Percentiles rank a stretch among this genome's conserved stretches.
phyloP scores from a whole-genome alignment of 2,329 filamentous ascomycete species.

The Trichoderma aggressivum region DNA sequence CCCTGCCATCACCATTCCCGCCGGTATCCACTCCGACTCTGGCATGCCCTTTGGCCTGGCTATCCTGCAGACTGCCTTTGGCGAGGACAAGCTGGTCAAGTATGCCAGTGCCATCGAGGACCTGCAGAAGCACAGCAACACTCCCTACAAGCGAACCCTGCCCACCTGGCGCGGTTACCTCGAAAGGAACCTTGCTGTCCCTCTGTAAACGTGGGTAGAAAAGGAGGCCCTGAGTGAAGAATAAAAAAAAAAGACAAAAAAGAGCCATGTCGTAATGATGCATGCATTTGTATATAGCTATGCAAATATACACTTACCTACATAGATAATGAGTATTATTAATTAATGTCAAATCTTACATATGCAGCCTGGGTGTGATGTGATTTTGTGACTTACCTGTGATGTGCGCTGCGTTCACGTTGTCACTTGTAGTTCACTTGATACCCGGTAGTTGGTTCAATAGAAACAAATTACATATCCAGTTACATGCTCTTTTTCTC shows the following conservation, averaged over 20 bases:
- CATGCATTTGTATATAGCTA: constrained; percentile 14
- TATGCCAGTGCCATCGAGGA: constrained; percentile 64
- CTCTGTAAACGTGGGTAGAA: constrained; percentile 23
- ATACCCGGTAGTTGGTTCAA: neutral
- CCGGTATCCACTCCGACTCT: constrained; percentile 50
- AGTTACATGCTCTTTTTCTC: neutral
- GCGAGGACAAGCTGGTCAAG: constrained; percentile 54
- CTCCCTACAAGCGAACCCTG: constrained; percentile 44
- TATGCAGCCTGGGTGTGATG: too few species aligned
- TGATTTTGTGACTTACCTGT: too few species aligned
- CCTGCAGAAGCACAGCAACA: constrained; percentile 43
- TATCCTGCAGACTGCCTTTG: constrained; percentile 59
- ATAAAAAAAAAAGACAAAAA: neutral
- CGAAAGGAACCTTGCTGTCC: constrained; percentile 42
- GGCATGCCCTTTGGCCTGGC: constrained; percentile 62
- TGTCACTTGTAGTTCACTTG: too few species aligned
- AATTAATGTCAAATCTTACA: neutral
- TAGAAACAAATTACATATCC: neutral
- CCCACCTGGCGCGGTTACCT: constrained; percentile 54
- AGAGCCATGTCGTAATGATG: neutral
- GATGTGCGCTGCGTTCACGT: too few species aligned
- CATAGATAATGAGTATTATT: constrained; percentile 1
- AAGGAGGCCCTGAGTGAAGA: neutral
- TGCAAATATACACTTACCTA: constrained; percentile 9
- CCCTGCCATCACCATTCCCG: constrained; percentile 67